Percentiles rank a stretch among this genome's conserved stretches.
phyloP scores from a whole-genome alignment of 2,329 filamentous ascomycete species.

The Xylariaceae sp. region DNA sequence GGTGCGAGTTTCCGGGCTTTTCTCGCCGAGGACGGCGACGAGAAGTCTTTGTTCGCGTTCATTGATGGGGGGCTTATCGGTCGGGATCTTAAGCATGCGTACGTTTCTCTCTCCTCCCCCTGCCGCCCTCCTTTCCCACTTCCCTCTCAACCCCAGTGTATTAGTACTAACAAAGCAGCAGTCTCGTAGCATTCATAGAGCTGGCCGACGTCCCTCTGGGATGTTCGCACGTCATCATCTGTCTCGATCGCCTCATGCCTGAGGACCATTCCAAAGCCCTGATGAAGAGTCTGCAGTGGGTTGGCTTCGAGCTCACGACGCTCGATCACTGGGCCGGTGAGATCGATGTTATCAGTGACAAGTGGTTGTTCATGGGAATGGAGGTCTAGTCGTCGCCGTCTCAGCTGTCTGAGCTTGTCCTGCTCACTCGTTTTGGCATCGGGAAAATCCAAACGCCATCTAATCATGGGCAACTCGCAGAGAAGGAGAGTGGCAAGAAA shows the following conservation, averaged over 20 bases:
- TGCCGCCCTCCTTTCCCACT: constrained; percentile 4
- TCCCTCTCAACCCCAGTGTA: no score
- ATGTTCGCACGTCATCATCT: constrained; percentile 76
- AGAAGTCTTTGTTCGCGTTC: constrained; percentile 82
- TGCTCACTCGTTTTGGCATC: no score
- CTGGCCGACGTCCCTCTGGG: constrained; percentile 73
- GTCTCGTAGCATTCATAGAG: constrained; percentile 87
- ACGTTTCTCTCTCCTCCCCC: constrained; percentile 30
- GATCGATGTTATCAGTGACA: constrained; percentile 66
- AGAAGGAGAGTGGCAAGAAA: no score
- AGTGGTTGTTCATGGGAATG: constrained; percentile 87
- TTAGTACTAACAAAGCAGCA: constrained; percentile 41
- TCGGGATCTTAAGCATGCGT: constrained; percentile 84
- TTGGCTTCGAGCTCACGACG: constrained; percentile 81
- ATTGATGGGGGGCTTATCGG: constrained; percentile 71
- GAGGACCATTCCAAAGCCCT: constrained; percentile 62
- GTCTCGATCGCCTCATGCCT: constrained; percentile 70
- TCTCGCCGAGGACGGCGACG: constrained; percentile 65
- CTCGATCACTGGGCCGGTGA: constrained; percentile 71
- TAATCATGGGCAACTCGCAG: no score
- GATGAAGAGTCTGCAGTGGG: constrained; percentile 85
- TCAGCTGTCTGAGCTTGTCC: no score
- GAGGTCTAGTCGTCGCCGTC: constrained; percentile 56
- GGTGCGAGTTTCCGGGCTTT: constrained; percentile 86
- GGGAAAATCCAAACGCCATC: no score